A percentile compares a stretch with the other conserved stretches of the same genome.
Evolutionary conservation across 2,329 filamentous ascomycete species (phyloP).

Genomic region (Mollisiaceae sp.): DNA sequence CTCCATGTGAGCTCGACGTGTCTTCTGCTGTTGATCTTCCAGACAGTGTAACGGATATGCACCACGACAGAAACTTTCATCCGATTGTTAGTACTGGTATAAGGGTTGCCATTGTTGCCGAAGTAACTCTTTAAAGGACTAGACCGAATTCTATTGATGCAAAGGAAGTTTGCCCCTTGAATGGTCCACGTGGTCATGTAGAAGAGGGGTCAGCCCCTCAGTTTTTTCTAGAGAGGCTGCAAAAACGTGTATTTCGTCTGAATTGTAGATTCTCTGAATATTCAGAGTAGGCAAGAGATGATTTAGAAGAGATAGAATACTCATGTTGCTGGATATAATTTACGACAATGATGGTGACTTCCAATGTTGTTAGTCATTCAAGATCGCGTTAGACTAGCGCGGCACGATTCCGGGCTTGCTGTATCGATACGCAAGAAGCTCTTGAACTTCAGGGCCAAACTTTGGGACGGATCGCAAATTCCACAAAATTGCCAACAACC

Average conservation of each 20-base stretch:
- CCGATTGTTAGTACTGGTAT: no score
- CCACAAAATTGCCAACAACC: slow-evolving; percentile 15
- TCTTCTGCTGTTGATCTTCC: no score
- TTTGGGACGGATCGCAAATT: slow-evolving; percentile 12
- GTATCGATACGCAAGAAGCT: slow-evolving; percentile 16
- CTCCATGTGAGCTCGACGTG: no score
- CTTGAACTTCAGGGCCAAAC: slow-evolving; percentile 17
- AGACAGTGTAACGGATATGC: no score
- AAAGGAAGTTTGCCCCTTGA: not conserved
- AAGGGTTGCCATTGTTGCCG: not conserved
- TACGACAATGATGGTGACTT: not conserved
- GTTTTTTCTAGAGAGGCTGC: not conserved
- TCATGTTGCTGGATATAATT: not conserved
- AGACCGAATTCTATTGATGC: not conserved
- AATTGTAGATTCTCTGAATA: not conserved
- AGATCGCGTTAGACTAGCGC: slow-evolving; percentile 5
- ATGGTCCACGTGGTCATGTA: not conserved
- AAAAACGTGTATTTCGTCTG: not conserved
- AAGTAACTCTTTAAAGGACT: not conserved
- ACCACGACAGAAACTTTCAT: no score
- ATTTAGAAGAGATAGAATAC: not conserved
- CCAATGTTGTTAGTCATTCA: not conserved
- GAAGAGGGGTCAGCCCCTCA: slow-evolving; percentile 3
- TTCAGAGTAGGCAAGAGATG: not conserved
- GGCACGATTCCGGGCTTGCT: slow-evolving; percentile 2